A percentile compares a stretch with the other conserved stretches of the same genome.
These are phyloP conservation scores for Cutaneotrichosporon sp. DNA, from an alignment of 1,284 basidiomycete species.

Conservation along the genomic window DNA sequence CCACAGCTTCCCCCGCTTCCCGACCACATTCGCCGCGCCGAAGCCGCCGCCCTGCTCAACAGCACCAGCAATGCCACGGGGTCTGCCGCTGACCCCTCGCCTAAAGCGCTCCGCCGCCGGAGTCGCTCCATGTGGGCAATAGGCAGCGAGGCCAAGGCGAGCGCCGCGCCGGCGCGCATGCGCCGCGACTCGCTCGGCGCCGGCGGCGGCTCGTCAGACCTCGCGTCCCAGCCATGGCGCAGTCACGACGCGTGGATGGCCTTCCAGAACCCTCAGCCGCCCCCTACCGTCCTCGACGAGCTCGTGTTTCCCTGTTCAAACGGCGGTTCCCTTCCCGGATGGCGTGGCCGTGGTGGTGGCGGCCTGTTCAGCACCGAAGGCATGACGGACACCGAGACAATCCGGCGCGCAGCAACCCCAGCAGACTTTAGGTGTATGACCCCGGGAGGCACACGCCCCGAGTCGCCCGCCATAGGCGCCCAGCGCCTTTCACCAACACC, in stretches of 20 bases:
- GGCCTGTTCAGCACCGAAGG: conserved; percentile 14
- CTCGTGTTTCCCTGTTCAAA: conserved; percentile 14
- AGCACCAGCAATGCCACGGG: background rate
- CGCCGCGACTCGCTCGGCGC: background rate
- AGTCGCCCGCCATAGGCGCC: too few relatives aligned
- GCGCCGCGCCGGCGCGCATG: background rate
- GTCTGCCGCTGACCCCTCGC: background rate
- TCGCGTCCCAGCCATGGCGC: conserved; percentile 34
- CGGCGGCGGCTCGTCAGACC: background rate
- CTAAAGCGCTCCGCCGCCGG: conserved; percentile 4
- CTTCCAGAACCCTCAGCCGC: conserved; percentile 14
- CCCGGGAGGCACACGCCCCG: too few relatives aligned
- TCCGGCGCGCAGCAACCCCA: background rate
- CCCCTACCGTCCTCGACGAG: conserved; percentile 3
- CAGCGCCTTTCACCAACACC: too few relatives aligned
- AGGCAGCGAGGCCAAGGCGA: conserved; percentile 7
- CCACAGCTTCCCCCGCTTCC: conserved; percentile 20
- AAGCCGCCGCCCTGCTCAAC: background rate
- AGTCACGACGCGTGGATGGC: conserved; percentile 33
- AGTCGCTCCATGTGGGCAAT: conserved; percentile 8
- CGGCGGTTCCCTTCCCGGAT: conserved; percentile 6
- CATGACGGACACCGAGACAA: conserved; percentile 2
- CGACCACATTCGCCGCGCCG: conserved; percentile 14
- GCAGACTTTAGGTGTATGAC: too few relatives aligned
- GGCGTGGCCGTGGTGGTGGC: conserved; percentile 17